Base-by-base conservation (phyloP, 768 basidiomycete species). In the Mycena galericulata region DNA sequence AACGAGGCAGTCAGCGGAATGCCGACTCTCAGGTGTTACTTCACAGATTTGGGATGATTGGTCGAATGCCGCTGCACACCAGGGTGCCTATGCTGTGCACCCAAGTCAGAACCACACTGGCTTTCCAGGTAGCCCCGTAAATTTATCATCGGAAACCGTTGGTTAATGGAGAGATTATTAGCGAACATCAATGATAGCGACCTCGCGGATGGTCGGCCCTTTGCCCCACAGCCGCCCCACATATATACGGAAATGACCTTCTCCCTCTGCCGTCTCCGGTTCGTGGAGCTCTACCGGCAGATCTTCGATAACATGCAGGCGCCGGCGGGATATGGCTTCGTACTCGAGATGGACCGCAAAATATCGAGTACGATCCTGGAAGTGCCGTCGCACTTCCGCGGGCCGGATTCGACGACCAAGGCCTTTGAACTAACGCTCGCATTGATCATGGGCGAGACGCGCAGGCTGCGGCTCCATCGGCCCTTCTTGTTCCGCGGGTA, bases 101-200 rank as follows among this genome's bases (percentile, higher is more conserved):
- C 76, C 76, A 30, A 71, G 69, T 27, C 76, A 77, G 58, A 77
- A 77, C 60, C 76, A 75, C 43, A 77, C 76, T 20, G 74, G 72
- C 2, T 69, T 69, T 46, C 76, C 76, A 45, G 64, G 64, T 65
- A 59, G 14, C 2, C 18, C 2, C 18, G 32, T 43, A 20, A 9
- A 38, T 22, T 0, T 15, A 40, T n/a, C n/a, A 9, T 1, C 30
- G 30, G 32, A 12, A 27, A 20, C 10, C 1, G 26, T 40, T 36
- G 24, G 29, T 38, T 40, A n/a, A n/a, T n/a, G n/a, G n/a, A n/a
- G 2, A 27, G 4, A 17, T 27, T 9, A 10, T 17, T 22, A 32
- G 71, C 72, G 10, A 77, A 77, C 54, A 66, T 77, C 36, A 70
- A 77, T 65, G 76, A 77, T 43, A 45, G 18, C 40, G 76, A 77